phyloP scores from a whole-genome alignment of 768 basidiomycete species.

The Flagelloscypha sp. region DNA sequence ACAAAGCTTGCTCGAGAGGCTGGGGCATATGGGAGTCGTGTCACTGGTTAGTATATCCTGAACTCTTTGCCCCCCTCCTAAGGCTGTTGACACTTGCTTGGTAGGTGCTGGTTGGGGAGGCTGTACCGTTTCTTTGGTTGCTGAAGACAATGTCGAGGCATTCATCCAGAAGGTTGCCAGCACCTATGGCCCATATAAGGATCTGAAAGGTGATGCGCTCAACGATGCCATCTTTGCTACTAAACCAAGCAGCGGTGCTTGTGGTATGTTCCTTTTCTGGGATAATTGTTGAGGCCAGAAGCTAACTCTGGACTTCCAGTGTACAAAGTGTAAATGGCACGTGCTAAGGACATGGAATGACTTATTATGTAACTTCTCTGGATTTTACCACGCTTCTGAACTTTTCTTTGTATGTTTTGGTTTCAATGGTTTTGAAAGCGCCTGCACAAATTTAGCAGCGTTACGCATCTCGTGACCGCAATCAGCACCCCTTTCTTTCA shows the following conservation, averaged over 20 bases:
- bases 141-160: constrained; percentile 46
- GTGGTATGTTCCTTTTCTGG: constrained; percentile 45
- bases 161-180: constrained; percentile 58
- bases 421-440: too few relatives aligned
- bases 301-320: too few relatives aligned
- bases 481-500: too few relatives aligned
- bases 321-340: too few relatives aligned
- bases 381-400: too few relatives aligned
- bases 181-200: constrained; percentile 58
- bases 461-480: too few relatives aligned
- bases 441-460: too few relatives aligned
- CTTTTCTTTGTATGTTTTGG: too few relatives aligned
- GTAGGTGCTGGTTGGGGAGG: constrained; percentile 89
- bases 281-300: too few relatives aligned
- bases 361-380: too few relatives aligned
- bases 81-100: neutral
- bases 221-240: constrained; percentile 74
- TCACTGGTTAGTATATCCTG: constrained; percentile 54
- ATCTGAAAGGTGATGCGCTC: constrained; percentile 49
- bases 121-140: constrained; percentile 76
- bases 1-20: constrained; percentile 53
- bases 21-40: constrained; percentile 73
- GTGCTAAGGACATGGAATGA: too few relatives aligned
- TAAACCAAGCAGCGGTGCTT: constrained; percentile 74
- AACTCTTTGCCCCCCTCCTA: neutral